phyloP scores from a whole-genome alignment of 805 yeast species.

The Starmerella apis region DNA sequence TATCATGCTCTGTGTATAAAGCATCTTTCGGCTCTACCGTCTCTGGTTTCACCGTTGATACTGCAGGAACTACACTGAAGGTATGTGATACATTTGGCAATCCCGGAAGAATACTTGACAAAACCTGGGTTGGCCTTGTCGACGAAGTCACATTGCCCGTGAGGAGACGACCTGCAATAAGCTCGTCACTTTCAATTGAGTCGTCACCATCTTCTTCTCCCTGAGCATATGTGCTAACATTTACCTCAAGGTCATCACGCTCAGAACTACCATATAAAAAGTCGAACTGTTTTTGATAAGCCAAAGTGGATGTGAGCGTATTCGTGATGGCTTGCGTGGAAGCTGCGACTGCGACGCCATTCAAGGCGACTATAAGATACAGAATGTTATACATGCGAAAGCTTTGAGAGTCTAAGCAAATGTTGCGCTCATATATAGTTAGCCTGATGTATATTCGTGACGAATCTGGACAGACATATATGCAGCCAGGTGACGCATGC shows the following conservation, averaged over 20 bases:
- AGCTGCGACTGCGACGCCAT: not conserved
- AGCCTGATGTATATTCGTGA: too few relatives aligned
- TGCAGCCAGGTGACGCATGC: not conserved
- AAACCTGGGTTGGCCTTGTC: too few relatives aligned
- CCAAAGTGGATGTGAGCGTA: not conserved
- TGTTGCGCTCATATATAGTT: not conserved
- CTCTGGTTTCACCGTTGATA: too few relatives aligned
- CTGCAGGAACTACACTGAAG: too few relatives aligned
- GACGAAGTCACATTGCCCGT: too few relatives aligned
- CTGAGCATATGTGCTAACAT: not conserved
- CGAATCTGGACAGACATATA: not conserved
- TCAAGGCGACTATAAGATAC: not conserved
- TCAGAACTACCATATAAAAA: conserved; percentile 9
- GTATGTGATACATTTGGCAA: too few relatives aligned
- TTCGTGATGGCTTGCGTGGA: not conserved
- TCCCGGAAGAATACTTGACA: too few relatives aligned
- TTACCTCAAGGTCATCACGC: conserved; percentile 13
- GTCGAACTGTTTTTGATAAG: conserved; percentile 5
- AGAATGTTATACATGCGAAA: not conserved
- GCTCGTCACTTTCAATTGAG: not conserved
- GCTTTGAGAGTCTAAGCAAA: not conserved
- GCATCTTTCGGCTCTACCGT: too few relatives aligned
- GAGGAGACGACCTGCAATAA: too few relatives aligned
- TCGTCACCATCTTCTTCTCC: not conserved
- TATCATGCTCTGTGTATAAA: too few relatives aligned